Evolutionary conservation across 805 yeast species (phyloP).

Genomic region (Hanseniaspora thailandica): DNA sequence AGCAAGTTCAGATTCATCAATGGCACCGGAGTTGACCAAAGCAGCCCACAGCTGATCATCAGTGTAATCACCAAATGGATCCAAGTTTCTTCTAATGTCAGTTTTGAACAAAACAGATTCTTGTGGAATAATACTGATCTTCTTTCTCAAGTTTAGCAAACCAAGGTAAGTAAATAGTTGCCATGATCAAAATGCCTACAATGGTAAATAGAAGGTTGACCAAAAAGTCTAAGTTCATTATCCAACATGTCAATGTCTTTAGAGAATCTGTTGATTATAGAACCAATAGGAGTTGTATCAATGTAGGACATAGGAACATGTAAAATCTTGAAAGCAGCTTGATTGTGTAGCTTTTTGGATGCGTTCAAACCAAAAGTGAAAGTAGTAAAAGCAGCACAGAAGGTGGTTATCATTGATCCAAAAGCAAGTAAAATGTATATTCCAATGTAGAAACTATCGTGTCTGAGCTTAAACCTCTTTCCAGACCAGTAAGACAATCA

Average conservation of each 20-base stretch:
- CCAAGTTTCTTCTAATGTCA: slow-evolving; percentile 61
- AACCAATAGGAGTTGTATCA: slow-evolving; percentile 80
- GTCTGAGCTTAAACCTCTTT: slow-evolving; percentile 36
- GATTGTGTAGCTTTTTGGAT: slow-evolving; percentile 46
- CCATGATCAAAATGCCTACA: slow-evolving; percentile 49
- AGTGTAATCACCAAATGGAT: slow-evolving; percentile 50
- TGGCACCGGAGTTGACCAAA: slow-evolving; percentile 47
- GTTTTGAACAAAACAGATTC: slow-evolving; percentile 81
- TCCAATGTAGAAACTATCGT: slow-evolving; percentile 58
- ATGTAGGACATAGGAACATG: slow-evolving; percentile 73
- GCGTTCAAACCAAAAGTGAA: slow-evolving; percentile 45
- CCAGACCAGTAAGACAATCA: slow-evolving; percentile 81
- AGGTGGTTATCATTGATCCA: slow-evolving; percentile 34
- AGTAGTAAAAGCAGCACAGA: slow-evolving; percentile 35
- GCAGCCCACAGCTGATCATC: slow-evolving; percentile 63
- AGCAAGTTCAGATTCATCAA: slow-evolving; percentile 31
- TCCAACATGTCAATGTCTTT: slow-evolving; percentile 68
- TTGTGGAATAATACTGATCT: slow-evolving; percentile 73
- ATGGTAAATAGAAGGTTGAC: slow-evolving; percentile 39
- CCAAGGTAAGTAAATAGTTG: slow-evolving; percentile 72
- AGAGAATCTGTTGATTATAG: slow-evolving; percentile 71
- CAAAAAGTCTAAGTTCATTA: slow-evolving; percentile 51
- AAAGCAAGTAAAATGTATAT: slow-evolving; percentile 53
- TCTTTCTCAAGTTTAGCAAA: slow-evolving; percentile 55
- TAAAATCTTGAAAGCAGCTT: slow-evolving; percentile 48